Evolutionary conservation across 2,329 filamentous ascomycete species (phyloP).

Genomic region (Monilinia fructicola): DNA sequence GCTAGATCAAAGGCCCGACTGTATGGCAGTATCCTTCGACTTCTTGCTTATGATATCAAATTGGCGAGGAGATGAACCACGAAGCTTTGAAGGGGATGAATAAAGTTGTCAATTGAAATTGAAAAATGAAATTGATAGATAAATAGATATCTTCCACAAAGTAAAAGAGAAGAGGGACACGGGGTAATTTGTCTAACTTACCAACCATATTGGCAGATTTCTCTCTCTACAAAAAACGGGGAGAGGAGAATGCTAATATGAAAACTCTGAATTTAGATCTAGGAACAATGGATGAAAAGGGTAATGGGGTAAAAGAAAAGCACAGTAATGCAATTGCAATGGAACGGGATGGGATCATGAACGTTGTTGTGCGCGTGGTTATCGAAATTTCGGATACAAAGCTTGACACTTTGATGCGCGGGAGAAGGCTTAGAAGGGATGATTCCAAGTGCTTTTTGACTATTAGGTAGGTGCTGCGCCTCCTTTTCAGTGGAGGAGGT

Average conservation of each 20-base stretch:
- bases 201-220: slow-evolving; percentile 30
- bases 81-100: background rate
- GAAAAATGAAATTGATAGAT: background rate
- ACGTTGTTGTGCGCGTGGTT: slow-evolving; percentile 12
- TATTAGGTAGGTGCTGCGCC: slow-evolving; percentile 12
- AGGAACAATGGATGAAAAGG: background rate
- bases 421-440: background rate
- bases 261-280: background rate
- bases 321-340: background rate
- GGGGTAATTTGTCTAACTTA: slow-evolving; percentile 27
- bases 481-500: slow-evolving; percentile 18
- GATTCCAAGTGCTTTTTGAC: background rate
- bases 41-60: background rate
- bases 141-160: background rate
- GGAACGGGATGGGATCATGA: slow-evolving; percentile 7
- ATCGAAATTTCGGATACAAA: background rate
- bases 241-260: background rate
- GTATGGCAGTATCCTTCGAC: background rate
- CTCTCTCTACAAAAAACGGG: background rate
- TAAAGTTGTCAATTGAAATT: background rate
- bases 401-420: background rate
- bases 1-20: slow-evolving; percentile 19
- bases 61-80: background rate
- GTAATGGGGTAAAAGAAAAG: background rate
- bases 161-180: slow-evolving; percentile 29